phyloP scores from a whole-genome alignment of 2,329 filamentous ascomycete genomes.

The Plectosphaerella cucumerina region DNA sequence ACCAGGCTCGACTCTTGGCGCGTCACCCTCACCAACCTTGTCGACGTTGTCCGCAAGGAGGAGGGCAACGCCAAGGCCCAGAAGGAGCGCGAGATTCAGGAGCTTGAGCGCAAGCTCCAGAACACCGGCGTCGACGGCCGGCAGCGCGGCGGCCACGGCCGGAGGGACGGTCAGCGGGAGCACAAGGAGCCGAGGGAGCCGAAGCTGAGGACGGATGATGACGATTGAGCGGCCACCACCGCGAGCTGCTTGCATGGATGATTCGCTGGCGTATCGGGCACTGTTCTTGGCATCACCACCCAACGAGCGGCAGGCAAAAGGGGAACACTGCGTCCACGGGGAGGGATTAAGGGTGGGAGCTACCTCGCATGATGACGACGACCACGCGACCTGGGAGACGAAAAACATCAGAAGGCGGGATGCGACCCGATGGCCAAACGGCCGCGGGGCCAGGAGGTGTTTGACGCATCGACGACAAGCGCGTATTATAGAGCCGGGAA shows the following conservation, averaged over 20 bases:
- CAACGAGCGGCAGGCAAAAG: background rate
- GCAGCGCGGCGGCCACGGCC: conserved; percentile 19
- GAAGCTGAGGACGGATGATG: conserved; percentile 50
- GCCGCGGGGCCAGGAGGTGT: too few relatives aligned
- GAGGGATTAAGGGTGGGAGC: background rate
- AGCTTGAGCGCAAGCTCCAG: conserved; percentile 63
- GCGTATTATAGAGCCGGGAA: too few relatives aligned
- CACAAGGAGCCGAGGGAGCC: conserved; percentile 22
- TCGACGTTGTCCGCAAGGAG: conserved; percentile 74
- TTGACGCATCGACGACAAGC: too few relatives aligned
- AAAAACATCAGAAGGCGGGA: too few relatives aligned
- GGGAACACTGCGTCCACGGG: too few relatives aligned
- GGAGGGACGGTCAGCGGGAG: conserved; percentile 19
- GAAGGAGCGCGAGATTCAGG: conserved; percentile 72
- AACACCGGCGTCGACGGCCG: conserved; percentile 30
- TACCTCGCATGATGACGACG: too few relatives aligned
- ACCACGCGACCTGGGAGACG: too few relatives aligned
- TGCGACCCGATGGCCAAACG: too few relatives aligned
- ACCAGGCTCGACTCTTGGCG: conserved; percentile 90
- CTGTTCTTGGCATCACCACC: background rate
- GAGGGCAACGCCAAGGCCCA: conserved; percentile 73
- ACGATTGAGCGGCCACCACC: conserved; percentile 38
- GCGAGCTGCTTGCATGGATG: background rate
- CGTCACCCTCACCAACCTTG: conserved; percentile 72
- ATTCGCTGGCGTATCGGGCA: background rate